Conservation (phyloP, 495 filamentous ascomycete genomes). For the Hypomontagnella submonticulosa region DNA sequence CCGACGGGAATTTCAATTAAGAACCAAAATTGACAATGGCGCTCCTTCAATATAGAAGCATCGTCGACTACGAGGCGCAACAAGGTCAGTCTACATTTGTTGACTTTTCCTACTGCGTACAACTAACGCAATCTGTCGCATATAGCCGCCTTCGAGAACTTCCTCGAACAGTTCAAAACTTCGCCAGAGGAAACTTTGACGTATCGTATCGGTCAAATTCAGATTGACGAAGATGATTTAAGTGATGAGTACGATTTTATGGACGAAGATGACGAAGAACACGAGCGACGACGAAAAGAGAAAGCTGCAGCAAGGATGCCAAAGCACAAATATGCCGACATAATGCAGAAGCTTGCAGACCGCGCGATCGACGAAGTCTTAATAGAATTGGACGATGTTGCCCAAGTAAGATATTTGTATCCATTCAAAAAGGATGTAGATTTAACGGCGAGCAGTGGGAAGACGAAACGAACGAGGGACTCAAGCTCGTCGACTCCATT, state of each 20-base stretch:
- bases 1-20: slow-evolving; percentile 10
- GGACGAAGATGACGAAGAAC: slow-evolving; percentile 79
- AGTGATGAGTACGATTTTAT: slow-evolving; percentile 96
- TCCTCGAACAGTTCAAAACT: slow-evolving; percentile 88
- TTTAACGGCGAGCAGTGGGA: slow-evolving; percentile 70
- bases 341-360: slow-evolving; percentile 89
- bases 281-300: slow-evolving; percentile 57
- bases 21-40: slow-evolving; percentile 67
- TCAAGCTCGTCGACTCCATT: slow-evolving; percentile 85
- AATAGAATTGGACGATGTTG: slow-evolving; percentile 90
- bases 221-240: slow-evolving; percentile 86
- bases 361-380: slow-evolving; percentile 76
- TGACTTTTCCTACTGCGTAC: slow-evolving; percentile 1
- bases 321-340: slow-evolving; percentile 88
- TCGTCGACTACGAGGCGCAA: slow-evolving; percentile 88
- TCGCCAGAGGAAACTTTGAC: slow-evolving; percentile 77
- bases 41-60: slow-evolving; percentile 75
- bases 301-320: slow-evolving; percentile 61
- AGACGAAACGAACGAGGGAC: slow-evolving; percentile 70
- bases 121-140: slow-evolving; percentile 36
- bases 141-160: slow-evolving; percentile 84
- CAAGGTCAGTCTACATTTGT: slow-evolving; percentile 64
- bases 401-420: slow-evolving; percentile 63
- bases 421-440: neutral
- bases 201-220: slow-evolving; percentile 81